Conservation (phyloP, 345 rosid species). For the thale cress (Arabidopsis thaliana) region DNA sequence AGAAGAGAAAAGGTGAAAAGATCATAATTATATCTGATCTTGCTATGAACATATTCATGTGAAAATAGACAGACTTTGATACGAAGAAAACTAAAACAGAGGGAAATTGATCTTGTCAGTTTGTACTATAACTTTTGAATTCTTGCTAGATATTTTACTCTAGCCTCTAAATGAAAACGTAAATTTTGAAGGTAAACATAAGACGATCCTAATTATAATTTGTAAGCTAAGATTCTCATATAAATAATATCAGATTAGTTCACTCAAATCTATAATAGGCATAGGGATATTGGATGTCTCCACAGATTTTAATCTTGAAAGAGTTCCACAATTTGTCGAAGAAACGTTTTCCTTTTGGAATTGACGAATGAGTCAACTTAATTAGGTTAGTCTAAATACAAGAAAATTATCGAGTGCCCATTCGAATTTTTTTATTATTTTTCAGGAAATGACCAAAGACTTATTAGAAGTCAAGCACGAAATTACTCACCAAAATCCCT, state of each 20-base stretch:
- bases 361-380: conserved; percentile 25
- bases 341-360: conserved; percentile 3
- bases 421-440: neutral
- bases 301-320: neutral
- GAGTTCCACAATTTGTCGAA: neutral
- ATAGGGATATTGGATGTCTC: neutral
- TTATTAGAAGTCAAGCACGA: conserved; percentile 34
- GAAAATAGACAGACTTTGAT: conserved; percentile 27
- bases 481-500: conserved; percentile 36
- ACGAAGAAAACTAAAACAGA: conserved; percentile 23
- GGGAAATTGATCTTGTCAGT: neutral
- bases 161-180: neutral
- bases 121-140: neutral
- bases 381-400: conserved; percentile 31
- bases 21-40: conserved; percentile 14
- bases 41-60: conserved; percentile 24
- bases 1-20: conserved; percentile 24
- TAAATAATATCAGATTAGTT: neutral
- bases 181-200: neutral
- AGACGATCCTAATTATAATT: neutral
- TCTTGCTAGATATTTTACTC: neutral
- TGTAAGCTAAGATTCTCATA: too few relatives aligned
- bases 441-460: conserved; percentile 26
- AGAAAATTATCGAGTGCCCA: conserved; percentile 7
- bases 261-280: neutral